These are phyloP conservation scores for Pichia sp. DNA, from an alignment of 1,139 yeast species.

Conservation along the genomic window DNA sequence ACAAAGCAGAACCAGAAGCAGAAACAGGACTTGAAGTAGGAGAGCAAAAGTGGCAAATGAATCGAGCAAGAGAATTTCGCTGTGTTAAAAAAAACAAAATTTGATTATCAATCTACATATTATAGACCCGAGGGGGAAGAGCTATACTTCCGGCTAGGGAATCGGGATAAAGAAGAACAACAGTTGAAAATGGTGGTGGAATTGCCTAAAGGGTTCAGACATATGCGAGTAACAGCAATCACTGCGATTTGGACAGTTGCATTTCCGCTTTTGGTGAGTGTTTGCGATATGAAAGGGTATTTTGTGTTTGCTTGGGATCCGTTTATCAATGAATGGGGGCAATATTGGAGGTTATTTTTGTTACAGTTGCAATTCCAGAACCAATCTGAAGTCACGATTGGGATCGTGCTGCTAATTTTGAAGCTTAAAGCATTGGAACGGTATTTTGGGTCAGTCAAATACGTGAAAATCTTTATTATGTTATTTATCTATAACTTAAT, in stretches of 20 bases:
- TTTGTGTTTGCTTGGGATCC: conserved; percentile 51
- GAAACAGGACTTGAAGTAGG: too few relatives aligned
- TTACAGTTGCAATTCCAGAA: conserved; percentile 52
- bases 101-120: too few relatives aligned
- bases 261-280: conserved; percentile 44
- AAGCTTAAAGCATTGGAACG: conserved; percentile 54
- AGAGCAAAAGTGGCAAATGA: too few relatives aligned
- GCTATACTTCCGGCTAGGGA: too few relatives aligned
- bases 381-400: conserved; percentile 57
- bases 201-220: conserved; percentile 43
- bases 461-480: conserved; percentile 32
- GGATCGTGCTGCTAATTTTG: conserved; percentile 45
- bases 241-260: conserved; percentile 35
- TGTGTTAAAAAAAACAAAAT: too few relatives aligned
- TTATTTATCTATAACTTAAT: conserved; percentile 26
- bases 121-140: too few relatives aligned
- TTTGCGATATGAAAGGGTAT: conserved; percentile 47
- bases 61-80: too few relatives aligned
- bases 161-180: too few relatives aligned
- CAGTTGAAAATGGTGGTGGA: background rate
- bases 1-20: too few relatives aligned
- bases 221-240: conserved; percentile 42
- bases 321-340: conserved; percentile 49
- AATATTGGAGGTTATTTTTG: conserved; percentile 57
- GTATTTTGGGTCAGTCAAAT: conserved; percentile 53